Evolutionary conservation across 208 protist genomes (phyloP).

Genomic region (Trypanosoma mega): DNA sequence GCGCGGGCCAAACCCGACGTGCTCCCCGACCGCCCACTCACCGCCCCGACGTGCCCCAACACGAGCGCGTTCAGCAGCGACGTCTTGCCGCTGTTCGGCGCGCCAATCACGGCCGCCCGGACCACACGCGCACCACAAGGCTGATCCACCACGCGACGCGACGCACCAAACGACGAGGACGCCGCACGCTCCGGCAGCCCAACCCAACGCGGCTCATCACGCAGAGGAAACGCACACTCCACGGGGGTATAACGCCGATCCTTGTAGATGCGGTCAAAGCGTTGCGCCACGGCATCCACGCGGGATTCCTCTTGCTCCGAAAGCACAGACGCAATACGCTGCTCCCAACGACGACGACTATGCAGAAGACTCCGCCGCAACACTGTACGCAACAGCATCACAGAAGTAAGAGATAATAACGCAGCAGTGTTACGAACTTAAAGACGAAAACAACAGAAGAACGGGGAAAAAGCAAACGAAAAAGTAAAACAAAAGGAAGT

Average conservation of each 20-base stretch:
- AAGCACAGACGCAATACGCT: conserved; percentile 77
- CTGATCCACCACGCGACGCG: conserved; percentile 22
- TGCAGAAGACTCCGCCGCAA: conserved; percentile 36
- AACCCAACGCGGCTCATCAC: conserved; percentile 38
- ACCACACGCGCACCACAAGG: conserved; percentile 49
- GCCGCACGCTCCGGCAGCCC: conserved; percentile 8
- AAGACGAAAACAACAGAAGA: too few relatives aligned
- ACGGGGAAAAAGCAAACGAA: too few relatives aligned
- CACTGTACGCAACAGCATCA: conserved; percentile 16
- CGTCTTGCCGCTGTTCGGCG: conserved; percentile 88
- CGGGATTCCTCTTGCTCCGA: conserved; percentile 51
- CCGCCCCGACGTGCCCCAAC: conserved; percentile 77
- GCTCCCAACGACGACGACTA: conserved; percentile 82
- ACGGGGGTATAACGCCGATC: conserved; percentile 81
- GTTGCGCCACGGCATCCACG: conserved; percentile 62
- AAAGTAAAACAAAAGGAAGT: not conserved
- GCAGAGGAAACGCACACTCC: conserved; percentile 76
- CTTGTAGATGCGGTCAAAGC: conserved; percentile 85
- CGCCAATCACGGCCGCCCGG: conserved; percentile 66
- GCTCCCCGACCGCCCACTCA: conserved; percentile 76
- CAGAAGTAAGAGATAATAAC: too few relatives aligned
- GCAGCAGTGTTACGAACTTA: too few relatives aligned
- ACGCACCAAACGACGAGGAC: not conserved
- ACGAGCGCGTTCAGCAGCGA: conserved; percentile 86
- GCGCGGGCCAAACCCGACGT: conserved; percentile 84